These are phyloP conservation scores for Osmozyma mogii DNA, from an alignment of 805 yeast genomes.

Conservation along the genomic window DNA sequence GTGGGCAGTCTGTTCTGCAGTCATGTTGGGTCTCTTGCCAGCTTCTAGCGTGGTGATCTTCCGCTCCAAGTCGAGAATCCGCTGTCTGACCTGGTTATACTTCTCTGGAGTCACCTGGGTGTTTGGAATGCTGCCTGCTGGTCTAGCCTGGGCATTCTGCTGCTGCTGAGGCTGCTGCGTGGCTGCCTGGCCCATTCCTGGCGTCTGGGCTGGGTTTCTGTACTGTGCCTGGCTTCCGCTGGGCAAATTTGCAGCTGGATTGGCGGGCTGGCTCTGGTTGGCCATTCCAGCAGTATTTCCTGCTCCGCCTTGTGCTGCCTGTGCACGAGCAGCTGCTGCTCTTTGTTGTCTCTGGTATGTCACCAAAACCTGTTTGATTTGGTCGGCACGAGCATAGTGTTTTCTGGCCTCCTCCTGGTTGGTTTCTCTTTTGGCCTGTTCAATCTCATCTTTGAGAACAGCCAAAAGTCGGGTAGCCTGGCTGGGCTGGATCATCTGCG, in stretches of 20 bases:
- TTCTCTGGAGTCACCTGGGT: constrained; percentile 27
- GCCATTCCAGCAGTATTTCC: constrained; percentile 5
- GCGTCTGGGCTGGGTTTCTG: constrained; percentile 3
- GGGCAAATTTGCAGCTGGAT: background rate
- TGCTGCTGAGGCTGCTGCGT: background rate
- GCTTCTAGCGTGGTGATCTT: constrained; percentile 44
- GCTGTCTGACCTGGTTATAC: constrained; percentile 36
- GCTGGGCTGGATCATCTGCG: constrained; percentile 34
- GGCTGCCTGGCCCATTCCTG: background rate
- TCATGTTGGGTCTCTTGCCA: constrained; percentile 35
- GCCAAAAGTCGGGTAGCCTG: constrained; percentile 53
- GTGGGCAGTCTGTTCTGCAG: constrained; percentile 37
- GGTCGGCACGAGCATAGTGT: constrained; percentile 54
- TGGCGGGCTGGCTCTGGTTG: background rate
- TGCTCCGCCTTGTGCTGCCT: constrained; percentile 3
- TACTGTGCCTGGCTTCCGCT: background rate
- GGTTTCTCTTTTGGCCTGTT: constrained; percentile 36
- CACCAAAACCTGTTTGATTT: constrained; percentile 51
- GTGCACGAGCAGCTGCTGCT: constrained; percentile 8
- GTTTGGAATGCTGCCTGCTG: too few relatives aligned
- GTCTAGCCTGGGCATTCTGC: background rate
- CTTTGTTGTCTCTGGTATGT: constrained; percentile 44
- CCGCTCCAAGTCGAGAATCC: constrained; percentile 42
- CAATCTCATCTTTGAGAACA: constrained; percentile 49
- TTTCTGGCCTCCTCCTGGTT: constrained; percentile 56